Percentiles rank a stretch among this genome's conserved stretches.
Conservation (phyloP, 1,284 basidiomycete species). For the Cutaneotrichosporon cyanovorans region DNA sequence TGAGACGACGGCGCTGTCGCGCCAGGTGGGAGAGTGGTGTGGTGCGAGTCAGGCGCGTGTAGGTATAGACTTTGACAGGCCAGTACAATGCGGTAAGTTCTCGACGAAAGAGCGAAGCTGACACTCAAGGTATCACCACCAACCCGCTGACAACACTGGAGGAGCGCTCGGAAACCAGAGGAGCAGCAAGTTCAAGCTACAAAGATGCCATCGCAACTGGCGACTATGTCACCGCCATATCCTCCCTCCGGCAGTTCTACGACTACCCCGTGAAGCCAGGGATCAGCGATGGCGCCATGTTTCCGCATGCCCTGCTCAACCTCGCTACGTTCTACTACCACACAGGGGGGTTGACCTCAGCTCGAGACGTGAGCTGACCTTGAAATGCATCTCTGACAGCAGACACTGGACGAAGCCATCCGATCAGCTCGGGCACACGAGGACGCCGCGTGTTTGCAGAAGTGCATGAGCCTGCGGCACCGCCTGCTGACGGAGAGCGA, state of each 20-base stretch:
- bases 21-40: conserved; percentile 34
- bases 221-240: conserved; percentile 35
- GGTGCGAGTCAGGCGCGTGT: conserved; percentile 9
- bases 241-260: conserved; percentile 38
- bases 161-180: neutral
- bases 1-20: conserved; percentile 29
- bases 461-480: conserved; percentile 32
- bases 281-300: conserved; percentile 7
- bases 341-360: conserved; percentile 36
- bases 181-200: conserved; percentile 18
- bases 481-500: conserved; percentile 23
- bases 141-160: neutral
- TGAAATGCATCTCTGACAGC: neutral
- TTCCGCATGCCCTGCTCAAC: conserved; percentile 44
- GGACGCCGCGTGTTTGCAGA: conserved; percentile 37
- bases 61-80: no score
- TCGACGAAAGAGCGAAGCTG: neutral
- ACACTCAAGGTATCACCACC: neutral
- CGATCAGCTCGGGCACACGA: conserved; percentile 36
- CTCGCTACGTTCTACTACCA: conserved; percentile 41
- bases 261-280: conserved; percentile 16
- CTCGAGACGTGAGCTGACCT: conserved; percentile 13
- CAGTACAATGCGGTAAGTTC: no score
- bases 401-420: conserved; percentile 40
- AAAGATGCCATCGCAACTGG: conserved; percentile 28